A percentile compares a stretch with the other conserved stretches of the same genome.
These are phyloP conservation scores for Circinella umbellata DNA, from an alignment of 371 early-diverging fungal genomes.

Conservation along the genomic window DNA sequence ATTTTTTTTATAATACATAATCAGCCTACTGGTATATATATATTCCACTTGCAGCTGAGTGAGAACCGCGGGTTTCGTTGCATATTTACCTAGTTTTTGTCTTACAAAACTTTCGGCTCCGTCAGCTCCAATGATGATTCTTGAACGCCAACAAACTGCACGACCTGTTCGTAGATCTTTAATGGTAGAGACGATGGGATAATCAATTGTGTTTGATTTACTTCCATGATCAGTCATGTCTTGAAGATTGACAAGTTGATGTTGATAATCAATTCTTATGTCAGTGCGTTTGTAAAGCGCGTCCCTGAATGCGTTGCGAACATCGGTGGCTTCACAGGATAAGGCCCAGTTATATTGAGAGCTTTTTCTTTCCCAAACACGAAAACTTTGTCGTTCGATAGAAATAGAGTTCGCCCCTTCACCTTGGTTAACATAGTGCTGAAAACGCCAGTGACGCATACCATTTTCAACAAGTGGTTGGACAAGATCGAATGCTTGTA, in stretches of 20 bases:
- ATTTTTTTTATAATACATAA: not conserved
- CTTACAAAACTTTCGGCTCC: constrained; percentile 38
- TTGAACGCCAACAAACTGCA: constrained; percentile 27
- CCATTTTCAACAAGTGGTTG: constrained; percentile 21
- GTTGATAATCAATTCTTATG: constrained; percentile 31
- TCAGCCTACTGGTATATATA: no score
- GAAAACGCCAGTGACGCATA: constrained; percentile 36
- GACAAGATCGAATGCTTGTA: constrained; percentile 32
- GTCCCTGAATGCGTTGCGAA: constrained; percentile 22
- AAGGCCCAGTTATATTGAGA: constrained; percentile 35
- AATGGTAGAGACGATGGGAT: constrained; percentile 24
- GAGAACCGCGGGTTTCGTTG: not conserved
- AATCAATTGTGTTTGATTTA: constrained; percentile 12
- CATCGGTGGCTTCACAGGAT: constrained; percentile 23
- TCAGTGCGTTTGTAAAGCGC: constrained; percentile 21
- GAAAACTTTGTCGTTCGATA: constrained; percentile 25
- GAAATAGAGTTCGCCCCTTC: constrained; percentile 18
- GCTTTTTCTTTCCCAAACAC: constrained; percentile 38
- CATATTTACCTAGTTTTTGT: constrained; percentile 40
- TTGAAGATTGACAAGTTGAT: constrained; percentile 37
- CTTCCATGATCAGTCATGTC: constrained; percentile 18
- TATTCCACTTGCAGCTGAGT: no score
- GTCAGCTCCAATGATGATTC: constrained; percentile 41
- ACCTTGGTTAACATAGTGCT: constrained; percentile 27
- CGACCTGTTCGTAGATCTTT: constrained; percentile 27